These are phyloP conservation scores for Crithidia acanthocephali DNA, from an alignment of 208 protist species.

Conservation along the genomic window DNA sequence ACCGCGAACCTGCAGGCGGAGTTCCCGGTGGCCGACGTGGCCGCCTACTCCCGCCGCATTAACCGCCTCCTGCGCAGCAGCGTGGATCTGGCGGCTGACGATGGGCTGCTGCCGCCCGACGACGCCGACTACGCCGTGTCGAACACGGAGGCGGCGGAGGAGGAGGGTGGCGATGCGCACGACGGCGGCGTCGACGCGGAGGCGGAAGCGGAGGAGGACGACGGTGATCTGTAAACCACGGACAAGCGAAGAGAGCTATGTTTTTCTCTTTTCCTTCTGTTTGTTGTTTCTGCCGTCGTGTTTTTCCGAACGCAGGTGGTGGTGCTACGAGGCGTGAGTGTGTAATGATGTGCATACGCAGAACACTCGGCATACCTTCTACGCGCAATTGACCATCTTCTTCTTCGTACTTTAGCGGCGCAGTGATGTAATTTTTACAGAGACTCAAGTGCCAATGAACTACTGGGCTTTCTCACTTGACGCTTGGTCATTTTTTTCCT, in stretches of 20 bases:
- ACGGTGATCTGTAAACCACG: conserved; percentile 35
- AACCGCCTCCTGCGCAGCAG: conserved; percentile 88
- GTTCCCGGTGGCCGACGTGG: conserved; percentile 89
- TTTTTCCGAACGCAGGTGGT: not conserved
- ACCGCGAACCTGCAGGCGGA: conserved; percentile 94
- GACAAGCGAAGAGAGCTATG: not conserved
- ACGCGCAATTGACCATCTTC: too few species aligned
- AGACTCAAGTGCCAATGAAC: not conserved
- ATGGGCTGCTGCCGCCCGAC: conserved; percentile 70
- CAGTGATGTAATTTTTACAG: too few species aligned
- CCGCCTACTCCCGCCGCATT: conserved; percentile 84
- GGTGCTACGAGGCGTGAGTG: not conserved
- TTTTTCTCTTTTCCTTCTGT: not conserved
- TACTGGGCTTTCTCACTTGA: not conserved
- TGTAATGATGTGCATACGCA: too few species aligned
- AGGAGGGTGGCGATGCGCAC: conserved; percentile 15
- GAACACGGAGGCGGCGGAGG: conserved; percentile 33
- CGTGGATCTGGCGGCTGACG: conserved; percentile 78
- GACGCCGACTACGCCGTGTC: conserved; percentile 76
- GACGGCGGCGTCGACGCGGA: conserved; percentile 2
- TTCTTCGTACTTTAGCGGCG: too few species aligned
- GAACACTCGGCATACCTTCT: too few species aligned
- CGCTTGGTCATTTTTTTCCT: not conserved
- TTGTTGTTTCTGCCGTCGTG: not conserved
- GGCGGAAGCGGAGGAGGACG: conserved; percentile 23